Conservation (phyloP, 495 filamentous ascomycete species). For the Podospora conica region DNA sequence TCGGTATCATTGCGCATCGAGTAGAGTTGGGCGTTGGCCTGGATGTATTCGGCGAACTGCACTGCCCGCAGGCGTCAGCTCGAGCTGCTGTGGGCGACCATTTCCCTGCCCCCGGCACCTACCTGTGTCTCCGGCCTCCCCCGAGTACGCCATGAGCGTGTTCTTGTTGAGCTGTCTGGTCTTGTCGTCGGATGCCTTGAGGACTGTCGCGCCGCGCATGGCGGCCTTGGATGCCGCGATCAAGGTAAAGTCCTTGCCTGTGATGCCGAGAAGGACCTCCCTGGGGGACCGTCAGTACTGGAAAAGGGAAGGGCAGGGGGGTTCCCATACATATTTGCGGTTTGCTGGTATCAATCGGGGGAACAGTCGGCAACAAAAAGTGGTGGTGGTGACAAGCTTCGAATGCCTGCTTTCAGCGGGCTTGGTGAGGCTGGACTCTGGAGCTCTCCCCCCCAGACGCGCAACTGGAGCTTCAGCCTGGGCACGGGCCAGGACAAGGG, state of each 20-base stretch:
- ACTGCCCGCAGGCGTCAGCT: conserved; percentile 48
- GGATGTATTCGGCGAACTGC: conserved; percentile 98
- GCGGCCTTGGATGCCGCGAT: conserved; percentile 94
- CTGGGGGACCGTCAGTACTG: conserved; percentile 39
- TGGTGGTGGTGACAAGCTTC: conserved; percentile 8
- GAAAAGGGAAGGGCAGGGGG: not conserved
- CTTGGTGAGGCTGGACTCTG: conserved; percentile 5
- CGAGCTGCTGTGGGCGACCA: conserved; percentile 25
- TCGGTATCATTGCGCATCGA: conserved; percentile 95
- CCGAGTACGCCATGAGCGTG: conserved; percentile 92
- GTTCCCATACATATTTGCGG: conserved; percentile 15
- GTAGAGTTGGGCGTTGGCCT: conserved; percentile 97
- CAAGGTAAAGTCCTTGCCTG: conserved; percentile 97
- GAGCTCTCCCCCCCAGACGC: conserved; percentile 14
- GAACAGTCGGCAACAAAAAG: not conserved
- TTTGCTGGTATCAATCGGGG: not conserved
- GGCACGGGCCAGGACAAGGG: conserved; percentile 16
- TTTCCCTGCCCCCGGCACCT: conserved; percentile 21
- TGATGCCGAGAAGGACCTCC: conserved; percentile 98
- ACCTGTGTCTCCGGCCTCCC: conserved; percentile 96
- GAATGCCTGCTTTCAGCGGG: not conserved
- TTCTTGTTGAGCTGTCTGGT: conserved; percentile 83
- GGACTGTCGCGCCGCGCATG: conserved; percentile 92
- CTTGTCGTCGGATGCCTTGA: conserved; percentile 97
- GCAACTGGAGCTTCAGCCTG: conserved; percentile 27